Evolutionary conservation across 2,329 filamentous ascomycete genomes (phyloP).

Genomic region (Alternaria hordeiaustralica): DNA sequence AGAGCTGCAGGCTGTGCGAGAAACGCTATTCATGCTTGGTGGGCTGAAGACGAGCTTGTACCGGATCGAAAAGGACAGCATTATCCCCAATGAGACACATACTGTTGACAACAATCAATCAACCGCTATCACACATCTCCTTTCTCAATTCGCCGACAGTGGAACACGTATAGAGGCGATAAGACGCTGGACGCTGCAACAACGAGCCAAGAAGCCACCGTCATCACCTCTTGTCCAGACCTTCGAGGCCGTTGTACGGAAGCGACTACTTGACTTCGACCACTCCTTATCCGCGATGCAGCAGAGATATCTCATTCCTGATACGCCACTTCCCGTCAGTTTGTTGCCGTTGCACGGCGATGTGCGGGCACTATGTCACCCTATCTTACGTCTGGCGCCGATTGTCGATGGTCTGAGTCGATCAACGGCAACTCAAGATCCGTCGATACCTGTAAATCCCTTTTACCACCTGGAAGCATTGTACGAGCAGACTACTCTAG

Average conservation of each 20-base stretch:
- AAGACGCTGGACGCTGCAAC: constrained; percentile 53
- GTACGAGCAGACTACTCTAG: constrained; percentile 71
- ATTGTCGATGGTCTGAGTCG: constrained; percentile 55
- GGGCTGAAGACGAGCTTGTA: constrained; percentile 80
- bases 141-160: constrained; percentile 55
- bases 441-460: constrained; percentile 50
- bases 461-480: constrained; percentile 82
- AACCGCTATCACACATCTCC: constrained; percentile 45
- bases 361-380: constrained; percentile 60
- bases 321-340: constrained; percentile 67
- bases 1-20: constrained; percentile 76
- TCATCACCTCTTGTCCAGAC: constrained; percentile 65
- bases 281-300: constrained; percentile 65
- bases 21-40: constrained; percentile 84
- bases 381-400: constrained; percentile 66
- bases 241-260: constrained; percentile 69
- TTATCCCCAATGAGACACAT: constrained; percentile 48
- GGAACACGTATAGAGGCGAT: constrained; percentile 58
- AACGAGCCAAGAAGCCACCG: constrained; percentile 31
- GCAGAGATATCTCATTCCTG: constrained; percentile 62
- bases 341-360: constrained; percentile 67
- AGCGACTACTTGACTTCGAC: constrained; percentile 66
- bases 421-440: constrained; percentile 56
- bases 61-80: constrained; percentile 39
- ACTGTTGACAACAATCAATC: constrained; percentile 48